Evolutionary conservation across 176 grass and related monocot genomes (phyloP).

Genomic region (Juncus inflexus): DNA sequence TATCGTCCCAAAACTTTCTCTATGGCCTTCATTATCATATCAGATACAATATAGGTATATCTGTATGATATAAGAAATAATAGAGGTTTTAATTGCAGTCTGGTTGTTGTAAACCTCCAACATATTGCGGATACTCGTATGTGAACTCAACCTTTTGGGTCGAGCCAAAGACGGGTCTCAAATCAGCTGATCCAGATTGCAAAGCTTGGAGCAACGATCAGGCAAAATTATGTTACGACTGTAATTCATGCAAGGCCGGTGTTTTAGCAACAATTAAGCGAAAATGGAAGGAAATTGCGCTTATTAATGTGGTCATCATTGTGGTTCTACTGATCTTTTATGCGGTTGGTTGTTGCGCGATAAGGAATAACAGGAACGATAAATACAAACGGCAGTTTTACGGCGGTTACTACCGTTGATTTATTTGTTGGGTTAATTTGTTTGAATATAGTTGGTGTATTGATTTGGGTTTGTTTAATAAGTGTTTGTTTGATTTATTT

Average conservation of each 20-base stretch:
- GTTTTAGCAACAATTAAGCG: slow-evolving; percentile 45
- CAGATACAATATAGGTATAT: too few species aligned
- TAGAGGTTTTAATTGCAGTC: slow-evolving; percentile 35
- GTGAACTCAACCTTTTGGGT: slow-evolving; percentile 55
- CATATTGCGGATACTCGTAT: slow-evolving; percentile 45
- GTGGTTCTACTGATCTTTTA: slow-evolving; percentile 48
- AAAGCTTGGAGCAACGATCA: slow-evolving; percentile 53
- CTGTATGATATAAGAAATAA: too few species aligned
- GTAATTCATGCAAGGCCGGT: slow-evolving; percentile 60
- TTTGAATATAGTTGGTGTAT: slow-evolving; percentile 1
- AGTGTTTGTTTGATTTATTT: neutral
- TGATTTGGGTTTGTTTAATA: slow-evolving; percentile 8
- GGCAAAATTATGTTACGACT: slow-evolving; percentile 47
- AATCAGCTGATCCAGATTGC: slow-evolving; percentile 45
- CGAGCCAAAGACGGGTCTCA: slow-evolving; percentile 20
- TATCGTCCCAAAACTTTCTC: too few species aligned
- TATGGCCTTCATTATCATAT: too few species aligned
- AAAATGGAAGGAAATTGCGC: slow-evolving; percentile 50
- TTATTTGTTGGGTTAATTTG: neutral
- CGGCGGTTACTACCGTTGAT: slow-evolving; percentile 11
- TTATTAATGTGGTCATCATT: slow-evolving; percentile 44
- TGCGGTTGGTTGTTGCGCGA: slow-evolving; percentile 55
- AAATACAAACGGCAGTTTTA: slow-evolving; percentile 20
- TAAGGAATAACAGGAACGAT: slow-evolving; percentile 35
- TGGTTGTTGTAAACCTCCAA: slow-evolving; percentile 76